Conservation (phyloP, 139 green algal species). For the Yamagishiella unicocca region DNA sequence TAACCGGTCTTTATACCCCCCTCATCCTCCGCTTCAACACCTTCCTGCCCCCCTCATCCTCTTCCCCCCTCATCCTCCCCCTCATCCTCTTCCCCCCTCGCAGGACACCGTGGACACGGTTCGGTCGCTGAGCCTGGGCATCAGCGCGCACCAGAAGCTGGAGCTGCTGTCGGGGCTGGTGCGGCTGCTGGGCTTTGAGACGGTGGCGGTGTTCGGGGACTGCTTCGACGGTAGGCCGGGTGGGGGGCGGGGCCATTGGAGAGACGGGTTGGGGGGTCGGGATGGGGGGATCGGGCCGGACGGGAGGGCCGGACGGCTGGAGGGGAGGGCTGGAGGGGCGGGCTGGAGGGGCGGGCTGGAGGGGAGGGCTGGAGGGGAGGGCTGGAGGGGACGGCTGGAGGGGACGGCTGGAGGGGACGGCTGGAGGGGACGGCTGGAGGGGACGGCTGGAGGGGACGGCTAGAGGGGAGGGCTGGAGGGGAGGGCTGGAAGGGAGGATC, state of each 20-base stretch:
- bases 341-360: neutral
- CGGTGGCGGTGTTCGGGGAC: conserved; percentile 90
- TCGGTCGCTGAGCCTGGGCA: conserved; percentile 66
- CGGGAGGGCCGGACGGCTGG: neutral
- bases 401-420: no score
- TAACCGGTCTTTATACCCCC: no score
- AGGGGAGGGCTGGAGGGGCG: no score
- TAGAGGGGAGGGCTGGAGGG: neutral
- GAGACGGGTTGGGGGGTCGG: neutral
- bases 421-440: neutral
- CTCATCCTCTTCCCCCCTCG: neutral
- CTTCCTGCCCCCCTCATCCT: neutral
- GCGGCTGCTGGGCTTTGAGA: conserved; percentile 84
- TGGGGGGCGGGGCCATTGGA: neutral
- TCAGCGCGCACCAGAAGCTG: conserved; percentile 90
- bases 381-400: no score
- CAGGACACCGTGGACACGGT: conserved; percentile 73
- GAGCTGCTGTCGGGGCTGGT: conserved; percentile 82
- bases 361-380: neutral
- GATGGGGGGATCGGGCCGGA: neutral
- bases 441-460: neutral
- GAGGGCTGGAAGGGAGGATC: neutral
- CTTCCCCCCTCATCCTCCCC: neutral
- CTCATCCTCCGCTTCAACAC: neutral
- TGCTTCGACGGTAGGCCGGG: conserved; percentile 88